Conservation (phyloP, 306 rosid genomes). For the Prunus davidiana region DNA sequence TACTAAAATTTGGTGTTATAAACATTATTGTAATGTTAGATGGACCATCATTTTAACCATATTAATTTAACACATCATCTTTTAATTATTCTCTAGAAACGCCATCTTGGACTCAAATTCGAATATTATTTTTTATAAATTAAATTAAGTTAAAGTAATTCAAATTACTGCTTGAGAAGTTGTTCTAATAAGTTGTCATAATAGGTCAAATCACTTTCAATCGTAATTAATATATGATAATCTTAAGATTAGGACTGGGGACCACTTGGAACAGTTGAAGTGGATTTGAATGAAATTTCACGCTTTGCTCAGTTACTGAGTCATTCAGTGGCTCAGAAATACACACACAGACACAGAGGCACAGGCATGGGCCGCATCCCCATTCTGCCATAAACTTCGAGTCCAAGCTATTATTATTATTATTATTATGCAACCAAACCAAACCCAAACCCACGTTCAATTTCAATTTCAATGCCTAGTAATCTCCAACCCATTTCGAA, state of each 20-base stretch:
- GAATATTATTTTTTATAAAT: too few relatives aligned
- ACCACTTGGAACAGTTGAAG: not conserved
- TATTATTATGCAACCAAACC: not conserved
- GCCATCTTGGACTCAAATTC: not conserved
- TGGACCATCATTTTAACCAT: not conserved
- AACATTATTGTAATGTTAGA: not conserved
- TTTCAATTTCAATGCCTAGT: too few relatives aligned
- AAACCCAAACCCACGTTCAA: too few relatives aligned
- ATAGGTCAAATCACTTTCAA: not conserved
- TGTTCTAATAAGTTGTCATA: too few relatives aligned
- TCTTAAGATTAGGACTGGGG: not conserved
- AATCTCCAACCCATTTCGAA: too few relatives aligned
- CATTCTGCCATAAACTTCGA: not conserved
- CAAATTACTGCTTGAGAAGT: rapidly evolving
- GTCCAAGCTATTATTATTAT: not conserved
- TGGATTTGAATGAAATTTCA: not conserved
- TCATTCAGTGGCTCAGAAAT: not conserved
- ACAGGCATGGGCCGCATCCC: not conserved
- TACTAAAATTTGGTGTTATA: not conserved
- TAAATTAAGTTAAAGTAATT: too few relatives aligned
- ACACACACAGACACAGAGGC: not conserved
- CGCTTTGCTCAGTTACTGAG: not conserved
- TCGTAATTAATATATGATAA: not conserved
- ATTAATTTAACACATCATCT: not conserved
- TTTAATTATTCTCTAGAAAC: not conserved